Conservation (phyloP, 139 green algal genomes). For the Chlamydomonas asymmetrica region DNA sequence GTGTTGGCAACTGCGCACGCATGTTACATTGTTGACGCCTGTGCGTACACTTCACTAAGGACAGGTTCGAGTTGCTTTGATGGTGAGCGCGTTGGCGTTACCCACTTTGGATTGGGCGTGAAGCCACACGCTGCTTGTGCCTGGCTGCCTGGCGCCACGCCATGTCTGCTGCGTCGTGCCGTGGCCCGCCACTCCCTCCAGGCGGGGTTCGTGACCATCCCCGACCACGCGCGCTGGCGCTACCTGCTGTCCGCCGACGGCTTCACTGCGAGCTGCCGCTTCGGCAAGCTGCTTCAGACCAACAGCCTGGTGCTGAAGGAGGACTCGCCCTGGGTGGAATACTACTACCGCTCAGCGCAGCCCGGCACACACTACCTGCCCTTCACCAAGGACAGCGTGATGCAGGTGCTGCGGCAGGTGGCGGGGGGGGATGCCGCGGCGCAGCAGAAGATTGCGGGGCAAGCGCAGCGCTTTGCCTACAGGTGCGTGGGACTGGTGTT, state of each 20-base stretch:
- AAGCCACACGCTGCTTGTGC: too few species aligned
- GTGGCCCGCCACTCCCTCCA: too few species aligned
- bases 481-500: constrained; percentile 1
- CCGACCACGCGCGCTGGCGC: constrained; percentile 36
- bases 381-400: constrained; percentile 22
- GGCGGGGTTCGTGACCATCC: constrained; percentile 34
- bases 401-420: not conserved
- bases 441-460: not conserved
- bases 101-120: too few species aligned
- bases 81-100: too few species aligned
- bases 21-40: too few species aligned
- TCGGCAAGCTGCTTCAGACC: constrained; percentile 43
- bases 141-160: too few species aligned
- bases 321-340: constrained; percentile 40
- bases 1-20: too few species aligned
- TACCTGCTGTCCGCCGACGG: constrained; percentile 49
- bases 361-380: constrained; percentile 19
- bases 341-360: constrained; percentile 39
- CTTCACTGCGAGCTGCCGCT: constrained; percentile 47
- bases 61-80: too few species aligned
- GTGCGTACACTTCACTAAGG: too few species aligned
- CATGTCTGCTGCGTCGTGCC: too few species aligned
- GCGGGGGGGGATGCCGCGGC: not conserved
- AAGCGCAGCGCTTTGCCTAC: constrained; percentile 20
- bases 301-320: constrained; percentile 43